A percentile compares a stretch with the other conserved stretches of the same genome.
Evolutionary conservation across 805 yeast genomes (phyloP).

Genomic region (Candida manassasensis): DNA sequence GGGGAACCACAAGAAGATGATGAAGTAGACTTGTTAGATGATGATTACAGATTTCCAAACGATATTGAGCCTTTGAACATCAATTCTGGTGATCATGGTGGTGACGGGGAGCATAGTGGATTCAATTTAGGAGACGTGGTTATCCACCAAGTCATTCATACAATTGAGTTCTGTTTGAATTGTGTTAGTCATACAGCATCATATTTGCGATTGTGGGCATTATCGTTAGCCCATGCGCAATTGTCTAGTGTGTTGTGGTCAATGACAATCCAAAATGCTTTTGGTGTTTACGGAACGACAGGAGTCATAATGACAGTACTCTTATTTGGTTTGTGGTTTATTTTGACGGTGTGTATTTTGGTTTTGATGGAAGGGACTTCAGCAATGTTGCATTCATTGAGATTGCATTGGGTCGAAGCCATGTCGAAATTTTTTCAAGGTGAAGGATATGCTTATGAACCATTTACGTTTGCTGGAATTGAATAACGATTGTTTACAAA

Average conservation of each 20-base stretch:
- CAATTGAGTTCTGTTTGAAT: conserved; percentile 94
- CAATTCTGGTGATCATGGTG: conserved; percentile 38
- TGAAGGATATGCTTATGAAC: conserved; percentile 86
- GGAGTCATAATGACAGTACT: conserved; percentile 75
- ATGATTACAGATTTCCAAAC: conserved; percentile 13
- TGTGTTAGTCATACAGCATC: conserved; percentile 99
- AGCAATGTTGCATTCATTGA: conserved; percentile 97
- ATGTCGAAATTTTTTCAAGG: conserved; percentile 98
- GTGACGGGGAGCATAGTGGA: conserved; percentile 52
- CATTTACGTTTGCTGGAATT: conserved; percentile 61
- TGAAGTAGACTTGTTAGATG: conserved; percentile 16
- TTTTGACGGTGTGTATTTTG: conserved; percentile 81
- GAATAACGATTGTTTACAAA: background rate
- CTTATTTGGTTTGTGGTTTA: conserved; percentile 93
- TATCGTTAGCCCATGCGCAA: conserved; percentile 95
- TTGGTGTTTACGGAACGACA: conserved; percentile 54
- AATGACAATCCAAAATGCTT: conserved; percentile 85
- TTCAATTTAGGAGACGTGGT: conserved; percentile 87
- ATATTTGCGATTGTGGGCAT: conserved; percentile 92
- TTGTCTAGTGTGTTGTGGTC: conserved; percentile 92
- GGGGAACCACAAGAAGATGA: conserved; percentile 20
- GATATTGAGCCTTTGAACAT: conserved; percentile 30
- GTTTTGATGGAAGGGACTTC: conserved; percentile 99
- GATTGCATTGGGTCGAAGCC: conserved; percentile 99
- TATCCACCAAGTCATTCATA: conserved; percentile 96